Percentiles rank a stretch among this genome's conserved stretches.
Evolutionary conservation across 83 land plant species (phyloP).

Genomic region (Picea abies): DNA sequence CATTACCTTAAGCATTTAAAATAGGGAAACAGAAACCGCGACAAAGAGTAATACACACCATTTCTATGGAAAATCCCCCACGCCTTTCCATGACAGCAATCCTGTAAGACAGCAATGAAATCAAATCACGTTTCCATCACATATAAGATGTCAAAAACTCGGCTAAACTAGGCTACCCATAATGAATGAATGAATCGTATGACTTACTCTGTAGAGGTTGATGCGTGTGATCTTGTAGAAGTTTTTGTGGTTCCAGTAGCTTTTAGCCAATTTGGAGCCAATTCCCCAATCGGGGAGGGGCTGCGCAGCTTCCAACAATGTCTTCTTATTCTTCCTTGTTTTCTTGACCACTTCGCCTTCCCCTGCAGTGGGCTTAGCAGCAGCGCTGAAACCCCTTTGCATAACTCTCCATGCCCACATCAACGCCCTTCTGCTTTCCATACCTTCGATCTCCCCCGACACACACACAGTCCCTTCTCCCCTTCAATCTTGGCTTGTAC

Average conservation of each 20-base stretch:
- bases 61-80: slow-evolving; percentile 73
- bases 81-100: slow-evolving; percentile 76
- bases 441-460: neutral
- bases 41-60: slow-evolving; percentile 36
- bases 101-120: too few relatives aligned
- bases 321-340: slow-evolving; percentile 62
- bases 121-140: too few relatives aligned
- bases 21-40: neutral
- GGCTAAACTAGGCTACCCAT: too few relatives aligned
- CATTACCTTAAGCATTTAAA: neutral
- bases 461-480: too few relatives aligned
- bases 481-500: too few relatives aligned
- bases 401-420: neutral
- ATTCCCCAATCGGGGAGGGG: slow-evolving; percentile 83
- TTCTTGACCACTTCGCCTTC: slow-evolving; percentile 16
- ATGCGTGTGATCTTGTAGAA: slow-evolving; percentile 74
- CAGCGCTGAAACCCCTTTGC: slow-evolving; percentile 7
- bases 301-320: slow-evolving; percentile 71
- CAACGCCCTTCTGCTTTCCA: neutral
- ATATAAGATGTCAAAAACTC: too few relatives aligned
- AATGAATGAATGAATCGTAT: too few relatives aligned
- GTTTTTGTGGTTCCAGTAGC: slow-evolving; percentile 51
- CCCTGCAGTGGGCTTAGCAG: neutral
- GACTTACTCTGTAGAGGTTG: slow-evolving; percentile 78
- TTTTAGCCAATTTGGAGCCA: slow-evolving; percentile 71